Conservation (phyloP, 352 stramenopile species). For the Pythium scleroteichum region DNA sequence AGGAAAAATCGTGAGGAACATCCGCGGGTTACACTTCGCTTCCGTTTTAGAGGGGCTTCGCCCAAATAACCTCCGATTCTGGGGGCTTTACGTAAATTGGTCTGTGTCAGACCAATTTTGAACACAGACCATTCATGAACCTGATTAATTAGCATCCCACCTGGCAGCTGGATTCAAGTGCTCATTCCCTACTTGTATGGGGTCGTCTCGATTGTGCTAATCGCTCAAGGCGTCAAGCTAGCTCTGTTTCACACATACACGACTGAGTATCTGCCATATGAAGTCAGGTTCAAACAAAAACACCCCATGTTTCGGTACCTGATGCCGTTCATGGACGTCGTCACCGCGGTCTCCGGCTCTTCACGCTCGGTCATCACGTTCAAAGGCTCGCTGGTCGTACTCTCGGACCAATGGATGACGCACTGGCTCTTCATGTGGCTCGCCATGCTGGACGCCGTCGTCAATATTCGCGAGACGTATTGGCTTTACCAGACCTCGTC, state of each 20-base stretch:
- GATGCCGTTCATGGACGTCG: conserved; percentile 42
- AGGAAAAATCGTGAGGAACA: too few relatives aligned
- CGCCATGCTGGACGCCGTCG: conserved; percentile 45
- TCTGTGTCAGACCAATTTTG: too few relatives aligned
- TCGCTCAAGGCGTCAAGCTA: conserved; percentile 44
- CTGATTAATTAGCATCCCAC: too few relatives aligned
- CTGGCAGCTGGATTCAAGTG: conserved; percentile 34
- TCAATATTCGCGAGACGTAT: conserved; percentile 47
- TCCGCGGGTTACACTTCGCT: too few relatives aligned
- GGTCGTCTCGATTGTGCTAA: conserved; percentile 40
- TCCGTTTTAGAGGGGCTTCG: too few relatives aligned
- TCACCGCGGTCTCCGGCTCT: conserved; percentile 34
- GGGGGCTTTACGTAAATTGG: too few relatives aligned
- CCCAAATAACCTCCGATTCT: too few relatives aligned
- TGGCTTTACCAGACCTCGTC: conserved; percentile 36
- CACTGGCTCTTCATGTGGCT: conserved; percentile 61
- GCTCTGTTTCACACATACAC: conserved; percentile 34
- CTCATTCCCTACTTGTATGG: conserved; percentile 38
- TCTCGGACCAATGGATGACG: conserved; percentile 61
- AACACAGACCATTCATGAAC: too few relatives aligned
- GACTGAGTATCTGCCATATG: conserved; percentile 41
- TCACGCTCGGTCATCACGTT: conserved; percentile 42
- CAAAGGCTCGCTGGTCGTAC: conserved; percentile 47
- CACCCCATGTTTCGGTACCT: conserved; percentile 38
- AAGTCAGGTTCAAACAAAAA: conserved; percentile 31